Evolutionary conservation across 345 rosid species (phyloP).

Genomic region (Lumnitzera littorea): DNA sequence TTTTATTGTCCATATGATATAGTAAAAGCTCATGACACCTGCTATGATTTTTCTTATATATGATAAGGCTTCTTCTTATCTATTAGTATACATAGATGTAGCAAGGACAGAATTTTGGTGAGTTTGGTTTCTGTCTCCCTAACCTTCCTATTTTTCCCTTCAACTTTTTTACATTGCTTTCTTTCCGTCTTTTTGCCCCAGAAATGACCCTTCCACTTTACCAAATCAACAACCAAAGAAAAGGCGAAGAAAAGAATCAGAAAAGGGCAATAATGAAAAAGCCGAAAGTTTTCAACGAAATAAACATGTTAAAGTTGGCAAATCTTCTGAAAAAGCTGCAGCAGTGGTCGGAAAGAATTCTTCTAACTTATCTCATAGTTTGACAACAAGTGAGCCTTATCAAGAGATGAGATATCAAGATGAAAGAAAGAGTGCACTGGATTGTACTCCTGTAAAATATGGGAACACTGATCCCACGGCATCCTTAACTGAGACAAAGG

Average conservation of each 20-base stretch:
- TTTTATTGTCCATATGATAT: too few species aligned
- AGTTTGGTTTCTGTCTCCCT: too few species aligned
- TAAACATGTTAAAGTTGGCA: constrained; percentile 52
- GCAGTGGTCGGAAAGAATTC: constrained; percentile 22
- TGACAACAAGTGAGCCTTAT: constrained; percentile 23
- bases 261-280: constrained; percentile 39
- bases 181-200: constrained; percentile 16
- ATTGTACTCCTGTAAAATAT: constrained; percentile 30
- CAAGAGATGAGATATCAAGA: constrained; percentile 31
- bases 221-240: constrained; percentile 66
- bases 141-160: too few species aligned
- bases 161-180: constrained; percentile 4
- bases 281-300: constrained; percentile 35
- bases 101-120: too few species aligned
- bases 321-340: constrained; percentile 32
- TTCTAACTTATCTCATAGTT: constrained; percentile 25
- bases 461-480: constrained; percentile 36
- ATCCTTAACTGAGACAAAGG: constrained; percentile 30
- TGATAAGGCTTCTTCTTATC: too few species aligned
- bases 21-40: too few species aligned
- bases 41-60: too few species aligned
- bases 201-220: constrained; percentile 48
- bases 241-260: constrained; percentile 68
- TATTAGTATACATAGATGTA: too few species aligned
- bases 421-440: constrained; percentile 36